Evolutionary conservation across 345 rosid species (phyloP).

Genomic region (Capsella bursapastoris): DNA sequence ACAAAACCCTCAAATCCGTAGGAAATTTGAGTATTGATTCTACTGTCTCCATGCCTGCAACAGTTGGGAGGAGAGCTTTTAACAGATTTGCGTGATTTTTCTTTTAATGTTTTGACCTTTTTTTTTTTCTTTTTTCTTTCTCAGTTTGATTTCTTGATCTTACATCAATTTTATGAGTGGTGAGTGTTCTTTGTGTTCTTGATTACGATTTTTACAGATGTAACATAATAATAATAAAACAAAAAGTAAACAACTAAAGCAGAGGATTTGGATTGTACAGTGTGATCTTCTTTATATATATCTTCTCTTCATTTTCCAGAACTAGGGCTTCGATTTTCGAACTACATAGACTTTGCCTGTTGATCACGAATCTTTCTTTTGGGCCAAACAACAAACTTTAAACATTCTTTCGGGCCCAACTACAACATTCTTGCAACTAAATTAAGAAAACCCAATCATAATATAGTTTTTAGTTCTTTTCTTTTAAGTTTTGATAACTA

Average conservation of each 20-base stretch:
- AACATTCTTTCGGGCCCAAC: background rate
- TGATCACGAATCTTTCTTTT: background rate
- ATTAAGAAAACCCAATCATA: background rate
- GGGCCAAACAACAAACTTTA: background rate
- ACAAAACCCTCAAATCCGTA: slow-evolving; percentile 55
- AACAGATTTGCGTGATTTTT: slow-evolving; percentile 89
- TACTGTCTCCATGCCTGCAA: slow-evolving; percentile 80
- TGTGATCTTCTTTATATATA: background rate
- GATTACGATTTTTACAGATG: slow-evolving; percentile 26
- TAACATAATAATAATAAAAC: slow-evolving; percentile 14
- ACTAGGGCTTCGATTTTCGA: background rate
- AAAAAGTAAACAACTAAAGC: slow-evolving; percentile 18
- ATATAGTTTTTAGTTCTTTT: too few species aligned
- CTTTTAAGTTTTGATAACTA: background rate
- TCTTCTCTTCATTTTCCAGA: background rate
- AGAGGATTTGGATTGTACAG: slow-evolving; percentile 32
- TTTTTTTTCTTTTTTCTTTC: background rate
- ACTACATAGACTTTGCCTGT: background rate
- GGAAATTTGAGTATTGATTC: slow-evolving; percentile 80
- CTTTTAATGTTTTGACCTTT: background rate
- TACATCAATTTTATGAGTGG: slow-evolving; percentile 17
- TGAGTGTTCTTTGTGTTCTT: slow-evolving; percentile 32
- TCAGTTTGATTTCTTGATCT: slow-evolving; percentile 21
- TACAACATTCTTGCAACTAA: background rate
- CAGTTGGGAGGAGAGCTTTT: slow-evolving; percentile 80